Evolutionary conservation across 2,329 filamentous ascomycete genomes (phyloP), one percentile per base, ranked within the genome.

Genomic region (Sporothrix schenckii): DNA sequence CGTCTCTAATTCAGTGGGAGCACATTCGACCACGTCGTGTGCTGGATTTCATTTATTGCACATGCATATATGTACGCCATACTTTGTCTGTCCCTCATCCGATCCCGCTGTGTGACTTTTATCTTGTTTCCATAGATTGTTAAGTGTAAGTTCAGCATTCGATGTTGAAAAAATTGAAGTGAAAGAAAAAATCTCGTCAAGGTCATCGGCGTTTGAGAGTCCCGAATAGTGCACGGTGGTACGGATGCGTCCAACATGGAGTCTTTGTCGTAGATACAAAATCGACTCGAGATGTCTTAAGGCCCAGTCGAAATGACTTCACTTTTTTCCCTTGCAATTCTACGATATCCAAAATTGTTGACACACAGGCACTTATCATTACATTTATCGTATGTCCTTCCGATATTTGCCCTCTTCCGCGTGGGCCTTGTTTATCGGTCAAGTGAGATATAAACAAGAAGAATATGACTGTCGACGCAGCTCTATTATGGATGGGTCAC

Each of bases 11-110:
- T 24, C 21, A 4, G 41, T 50, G 44, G 39, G 39, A 47, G 58
- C 21, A 44, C 39, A 27, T 39, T n/a, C 6, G 13, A 47, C 44
- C 21, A 30, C 24, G 16, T 24, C 44, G 61, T 65, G 24, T 21
- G 34, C 19, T 30, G 24, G 4, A 10, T 21, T 34, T 5, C 61
- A 50, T 50, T 5, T 44, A 50, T 41, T 34, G 27, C 27, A 66
- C 47, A 52, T 24, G 47, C 47, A 41, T 47, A 47, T 66, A 65
- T 52, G 27, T 53, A 19, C 63, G n/a, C 47, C 63, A 24, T 13
- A 19, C 50, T 50, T 41, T 30, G 2, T 52, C 14, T 52, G 16
- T 52, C 2, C 34, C 14, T 39, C 19, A 9, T 41, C 44, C 47
- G 63, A 21, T 39, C 19, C 24, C 47, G 27, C 24, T n/a, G 4